A percentile compares a stretch with the other conserved stretches of the same genome.
phyloP scores from a whole-genome alignment of 2,329 filamentous ascomycete genomes.

The Aspergillus sergii region DNA sequence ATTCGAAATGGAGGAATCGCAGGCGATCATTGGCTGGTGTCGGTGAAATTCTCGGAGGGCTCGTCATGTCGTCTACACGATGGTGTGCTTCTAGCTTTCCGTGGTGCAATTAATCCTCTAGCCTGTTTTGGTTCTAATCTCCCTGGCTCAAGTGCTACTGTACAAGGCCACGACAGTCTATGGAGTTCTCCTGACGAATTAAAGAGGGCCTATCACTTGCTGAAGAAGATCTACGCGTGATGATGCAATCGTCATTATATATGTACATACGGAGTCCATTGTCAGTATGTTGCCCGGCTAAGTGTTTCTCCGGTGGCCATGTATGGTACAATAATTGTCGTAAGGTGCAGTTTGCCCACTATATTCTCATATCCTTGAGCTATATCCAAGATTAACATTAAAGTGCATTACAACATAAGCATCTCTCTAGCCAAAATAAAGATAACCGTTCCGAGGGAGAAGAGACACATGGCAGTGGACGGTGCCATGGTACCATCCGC shows the following conservation, averaged over 20 bases:
- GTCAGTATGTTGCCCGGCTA: not conserved
- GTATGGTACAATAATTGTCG: not conserved
- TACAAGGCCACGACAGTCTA: not conserved
- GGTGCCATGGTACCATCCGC: not conserved
- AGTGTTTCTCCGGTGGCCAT: not conserved
- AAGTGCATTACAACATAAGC: not conserved
- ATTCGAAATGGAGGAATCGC: not conserved
- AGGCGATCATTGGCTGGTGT: constrained; percentile 22
- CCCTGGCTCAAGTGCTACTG: too few species aligned
- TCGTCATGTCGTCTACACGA: constrained; percentile 11
- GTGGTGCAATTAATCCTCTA: constrained; percentile 22
- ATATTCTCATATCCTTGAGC: not conserved
- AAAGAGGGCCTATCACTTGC: too few species aligned
- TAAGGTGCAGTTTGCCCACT: not conserved
- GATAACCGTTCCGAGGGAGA: not conserved
- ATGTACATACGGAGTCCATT: not conserved
- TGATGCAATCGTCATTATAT: not conserved
- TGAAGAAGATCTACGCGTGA: not conserved
- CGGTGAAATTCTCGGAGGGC: constrained; percentile 31
- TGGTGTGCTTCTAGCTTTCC: constrained; percentile 27
- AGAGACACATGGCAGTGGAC: not conserved
- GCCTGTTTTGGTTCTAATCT: not conserved
- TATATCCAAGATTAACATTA: not conserved
- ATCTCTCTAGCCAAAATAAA: not conserved
- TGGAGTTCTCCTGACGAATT: not conserved